Evolutionary conservation across 2,329 filamentous ascomycete genomes (phyloP).

Genomic region (Beauveria australis): DNA sequence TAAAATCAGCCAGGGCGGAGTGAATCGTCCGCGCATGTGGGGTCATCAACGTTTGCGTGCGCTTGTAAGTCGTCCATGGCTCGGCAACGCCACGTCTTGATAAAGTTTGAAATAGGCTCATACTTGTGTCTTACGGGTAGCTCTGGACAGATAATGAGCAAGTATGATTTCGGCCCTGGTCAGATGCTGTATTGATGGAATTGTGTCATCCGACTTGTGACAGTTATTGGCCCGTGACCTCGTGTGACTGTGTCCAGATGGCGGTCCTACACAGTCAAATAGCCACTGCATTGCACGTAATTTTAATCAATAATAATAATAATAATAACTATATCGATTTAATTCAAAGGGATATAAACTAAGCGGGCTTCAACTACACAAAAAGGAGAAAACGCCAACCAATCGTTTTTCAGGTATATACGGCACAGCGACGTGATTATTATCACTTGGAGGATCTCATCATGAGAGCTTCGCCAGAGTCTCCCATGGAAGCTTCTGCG

Average conservation of each 20-base stretch:
- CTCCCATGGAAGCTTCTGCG: background rate
- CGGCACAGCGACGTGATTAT: background rate
- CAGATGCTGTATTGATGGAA: background rate
- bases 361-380: slow-evolving; percentile 2
- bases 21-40: background rate
- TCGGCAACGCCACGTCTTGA: background rate
- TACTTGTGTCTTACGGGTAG: background rate
- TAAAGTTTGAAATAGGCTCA: background rate
- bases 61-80: background rate
- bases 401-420: background rate
- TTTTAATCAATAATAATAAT: background rate
- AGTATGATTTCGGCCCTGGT: background rate
- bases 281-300: background rate
- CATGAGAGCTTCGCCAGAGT: slow-evolving; percentile 8
- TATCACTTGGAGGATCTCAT: slow-evolving; percentile 1
- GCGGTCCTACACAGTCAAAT: background rate
- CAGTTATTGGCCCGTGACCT: no score
- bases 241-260: no score
- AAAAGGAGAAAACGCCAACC: background rate
- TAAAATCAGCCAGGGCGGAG: background rate
- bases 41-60: background rate
- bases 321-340: background rate
- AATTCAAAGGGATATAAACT: slow-evolving; percentile 6
- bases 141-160: background rate
- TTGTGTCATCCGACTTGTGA: no score